Evolutionary conservation across 768 basidiomycete genomes (phyloP).

Genomic region (Scleroderma citrinum): DNA sequence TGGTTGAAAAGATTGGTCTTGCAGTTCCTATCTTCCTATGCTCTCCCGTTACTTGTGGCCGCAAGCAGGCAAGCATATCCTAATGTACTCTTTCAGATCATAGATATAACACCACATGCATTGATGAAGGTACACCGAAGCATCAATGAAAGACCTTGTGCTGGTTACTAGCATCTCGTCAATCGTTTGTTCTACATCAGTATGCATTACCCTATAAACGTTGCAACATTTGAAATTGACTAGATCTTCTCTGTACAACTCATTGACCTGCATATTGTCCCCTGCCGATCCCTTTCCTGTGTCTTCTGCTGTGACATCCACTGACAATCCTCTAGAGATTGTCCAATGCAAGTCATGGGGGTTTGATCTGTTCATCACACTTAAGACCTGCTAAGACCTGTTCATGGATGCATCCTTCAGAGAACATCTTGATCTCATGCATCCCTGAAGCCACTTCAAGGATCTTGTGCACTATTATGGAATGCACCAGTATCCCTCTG

Average conservation of each 20-base stretch:
- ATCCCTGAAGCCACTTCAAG: conserved; percentile 69
- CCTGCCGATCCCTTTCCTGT: conserved; percentile 75
- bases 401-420: conserved; percentile 72
- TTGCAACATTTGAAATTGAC: background rate
- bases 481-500: conserved; percentile 19
- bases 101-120: conserved; percentile 48
- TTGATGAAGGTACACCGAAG: conserved; percentile 37
- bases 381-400: conserved; percentile 77
- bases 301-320: conserved; percentile 23
- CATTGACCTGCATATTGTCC: conserved; percentile 61
- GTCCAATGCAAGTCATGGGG: conserved; percentile 68
- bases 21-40: conserved; percentile 35
- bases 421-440: conserved; percentile 71
- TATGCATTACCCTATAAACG: conserved; percentile 11
- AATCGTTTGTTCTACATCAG: conserved; percentile 65
- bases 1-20: conserved; percentile 45
- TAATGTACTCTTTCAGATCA: conserved; percentile 62
- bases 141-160: conserved; percentile 62
- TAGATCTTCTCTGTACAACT: conserved; percentile 44
- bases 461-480: conserved; percentile 55
- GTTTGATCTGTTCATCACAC: conserved; percentile 73
- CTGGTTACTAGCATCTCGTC: conserved; percentile 72
- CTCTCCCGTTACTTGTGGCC: conserved; percentile 20
- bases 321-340: conserved; percentile 32
- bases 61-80: conserved; percentile 24